A percentile compares a stretch with the other conserved stretches of the same genome.
phyloP scores from a whole-genome alignment of 371 early-diverging fungal species.

The Umbelopsis sp. region DNA sequence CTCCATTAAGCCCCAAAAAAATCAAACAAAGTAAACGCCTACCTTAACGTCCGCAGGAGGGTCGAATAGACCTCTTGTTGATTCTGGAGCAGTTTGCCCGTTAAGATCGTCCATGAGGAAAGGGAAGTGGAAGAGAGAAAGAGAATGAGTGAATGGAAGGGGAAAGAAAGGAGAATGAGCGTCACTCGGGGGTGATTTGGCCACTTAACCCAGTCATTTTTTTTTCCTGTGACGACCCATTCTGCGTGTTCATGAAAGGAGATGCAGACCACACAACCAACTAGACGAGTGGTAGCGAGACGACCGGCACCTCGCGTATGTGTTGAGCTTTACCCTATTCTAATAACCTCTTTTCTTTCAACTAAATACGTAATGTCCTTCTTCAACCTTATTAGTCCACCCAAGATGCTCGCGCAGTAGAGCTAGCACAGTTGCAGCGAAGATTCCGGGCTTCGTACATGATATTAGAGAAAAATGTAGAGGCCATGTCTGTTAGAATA shows the following conservation, averaged over 20 bases:
- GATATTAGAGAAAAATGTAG: slow-evolving; percentile 21
- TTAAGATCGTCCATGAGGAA: slow-evolving; percentile 41
- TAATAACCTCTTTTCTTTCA: background rate
- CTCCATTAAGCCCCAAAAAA: background rate
- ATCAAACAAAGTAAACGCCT: background rate
- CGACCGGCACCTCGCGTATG: slow-evolving; percentile 12
- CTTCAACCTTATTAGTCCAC: background rate
- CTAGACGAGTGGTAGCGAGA: background rate
- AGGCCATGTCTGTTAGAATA: slow-evolving; percentile 39
- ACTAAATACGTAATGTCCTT: background rate
- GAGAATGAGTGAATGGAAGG: slow-evolving; percentile 19
- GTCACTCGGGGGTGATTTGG: slow-evolving; percentile 7
- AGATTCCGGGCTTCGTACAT: background rate
- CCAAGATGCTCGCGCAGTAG: slow-evolving; percentile 15
- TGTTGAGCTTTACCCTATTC: background rate
- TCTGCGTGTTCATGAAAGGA: background rate
- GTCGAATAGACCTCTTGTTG: slow-evolving; percentile 53
- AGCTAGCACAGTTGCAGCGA: slow-evolving; percentile 4
- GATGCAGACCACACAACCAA: slow-evolving; percentile 2
- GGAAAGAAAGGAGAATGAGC: slow-evolving; percentile 26
- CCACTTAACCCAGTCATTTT: background rate
- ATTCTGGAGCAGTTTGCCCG: slow-evolving; percentile 55
- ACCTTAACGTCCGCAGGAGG: slow-evolving; percentile 26
- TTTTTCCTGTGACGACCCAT: slow-evolving; percentile 13
- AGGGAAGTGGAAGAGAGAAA: slow-evolving; percentile 20